These are phyloP conservation scores for Ricinus communis DNA, from an alignment of 345 rosid genomes.

Conservation along the genomic window DNA sequence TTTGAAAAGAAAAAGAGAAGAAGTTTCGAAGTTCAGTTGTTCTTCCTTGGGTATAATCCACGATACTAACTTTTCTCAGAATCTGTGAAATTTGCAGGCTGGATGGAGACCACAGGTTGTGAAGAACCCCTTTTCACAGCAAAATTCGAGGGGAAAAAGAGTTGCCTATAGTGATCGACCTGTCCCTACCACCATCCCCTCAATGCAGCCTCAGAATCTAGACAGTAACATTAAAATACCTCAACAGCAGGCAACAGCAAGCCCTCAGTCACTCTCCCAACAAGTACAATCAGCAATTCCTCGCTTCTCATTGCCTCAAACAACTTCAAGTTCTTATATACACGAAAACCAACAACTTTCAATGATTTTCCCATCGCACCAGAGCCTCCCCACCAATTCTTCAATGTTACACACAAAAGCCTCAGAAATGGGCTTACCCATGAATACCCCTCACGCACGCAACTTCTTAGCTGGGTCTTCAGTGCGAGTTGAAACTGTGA, in stretches of 20 bases:
- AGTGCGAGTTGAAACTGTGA: constrained; percentile 19
- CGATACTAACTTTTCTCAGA: background rate
- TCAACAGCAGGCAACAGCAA: constrained; percentile 38
- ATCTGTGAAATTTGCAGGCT: constrained; percentile 49
- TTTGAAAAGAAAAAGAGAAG: no score
- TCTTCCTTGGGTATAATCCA: background rate
- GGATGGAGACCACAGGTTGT: constrained; percentile 58
- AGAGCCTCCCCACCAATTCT: constrained; percentile 19
- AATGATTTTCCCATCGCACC: constrained; percentile 19
- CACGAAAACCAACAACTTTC: constrained; percentile 33
- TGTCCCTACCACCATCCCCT: constrained; percentile 1
- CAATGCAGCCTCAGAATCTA: constrained; percentile 29
- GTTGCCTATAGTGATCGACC: constrained; percentile 24
- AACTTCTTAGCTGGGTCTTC: constrained; percentile 22
- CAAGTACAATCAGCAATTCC: constrained; percentile 37
- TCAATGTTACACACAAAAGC: constrained; percentile 8
- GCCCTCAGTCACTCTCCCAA: constrained; percentile 30
- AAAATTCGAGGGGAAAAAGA: constrained; percentile 33
- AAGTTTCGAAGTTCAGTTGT: no score
- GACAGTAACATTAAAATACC: constrained; percentile 24
- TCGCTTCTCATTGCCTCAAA: constrained; percentile 30
- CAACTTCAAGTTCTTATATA: background rate
- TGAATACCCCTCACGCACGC: background rate
- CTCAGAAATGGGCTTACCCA: constrained; percentile 19
- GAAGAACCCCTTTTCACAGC: constrained; percentile 66